Evolutionary conservation across 768 basidiomycete species (phyloP), one percentile per base, ranked within the genome.

Genomic region (Lepiota venenata): DNA sequence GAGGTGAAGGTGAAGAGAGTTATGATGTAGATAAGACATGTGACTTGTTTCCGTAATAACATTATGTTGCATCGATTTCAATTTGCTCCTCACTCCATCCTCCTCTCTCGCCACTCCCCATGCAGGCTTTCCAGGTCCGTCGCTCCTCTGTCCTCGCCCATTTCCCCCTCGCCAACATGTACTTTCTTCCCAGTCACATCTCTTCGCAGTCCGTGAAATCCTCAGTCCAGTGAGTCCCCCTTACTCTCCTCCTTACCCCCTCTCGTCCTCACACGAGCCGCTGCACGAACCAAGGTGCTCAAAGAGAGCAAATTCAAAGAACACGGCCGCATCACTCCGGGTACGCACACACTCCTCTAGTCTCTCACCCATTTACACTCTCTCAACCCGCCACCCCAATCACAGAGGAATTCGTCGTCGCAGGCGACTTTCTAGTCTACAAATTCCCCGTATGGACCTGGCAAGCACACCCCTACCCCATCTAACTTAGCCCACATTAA

Each of bases 291-390:
- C 40, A 58, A 97, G 93, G 94, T 99, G 20, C 82, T 98, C 60
- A 92, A 87, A 66, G 95, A 98, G 74, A 93, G 91, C 75, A 98
- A 98, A 70, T 99, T 99, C 80, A 98, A 96, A 70, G 97, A 99
- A 70, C 92, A 96, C 64, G 97, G 97, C 6, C 81, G 95, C 50
- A 95, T 98, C 61, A 97, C 91, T 15, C 94, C 93, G 57, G 93
- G 92, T 93, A 52, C 57, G 81, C 70, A 37, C 25, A 61, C 44
- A 47, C 39, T 27, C 14, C 22, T 12, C 41, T 35, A 15, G 39
- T 61, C 12, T n/a, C 32, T 25, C 14, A 50, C 49, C 52, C 49
- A 54, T 58, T 48, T 56, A 58, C 55, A 64, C 57, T 47, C 45
- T 48, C 49, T 16, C 10, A 32, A 40, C 47, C 32, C 29, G 3